A percentile compares a stretch with the other conserved stretches of the same genome.
Evolutionary conservation across 1,284 basidiomycete genomes (phyloP).

Genomic region (Hypsizygus ulmarius): DNA sequence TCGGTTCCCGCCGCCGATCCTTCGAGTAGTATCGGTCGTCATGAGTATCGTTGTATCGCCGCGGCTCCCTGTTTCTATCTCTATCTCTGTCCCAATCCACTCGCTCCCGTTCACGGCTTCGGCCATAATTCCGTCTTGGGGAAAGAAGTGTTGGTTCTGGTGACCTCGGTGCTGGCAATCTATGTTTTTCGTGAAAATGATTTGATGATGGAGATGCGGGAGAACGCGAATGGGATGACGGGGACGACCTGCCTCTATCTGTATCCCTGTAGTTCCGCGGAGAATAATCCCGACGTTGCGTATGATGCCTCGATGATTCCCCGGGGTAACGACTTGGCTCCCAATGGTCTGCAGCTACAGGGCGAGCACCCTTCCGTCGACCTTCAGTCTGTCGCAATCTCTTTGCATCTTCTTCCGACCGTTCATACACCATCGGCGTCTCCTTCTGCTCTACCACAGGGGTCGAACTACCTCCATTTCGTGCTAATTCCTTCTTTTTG

Average conservation of each 20-base stretch:
- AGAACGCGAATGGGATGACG: slow-evolving; percentile 32
- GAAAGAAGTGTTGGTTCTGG: slow-evolving; percentile 37
- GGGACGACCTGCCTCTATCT: slow-evolving; percentile 30
- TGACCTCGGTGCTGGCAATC: slow-evolving; percentile 41
- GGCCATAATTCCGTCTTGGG: slow-evolving; percentile 23
- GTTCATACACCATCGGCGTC: slow-evolving; percentile 39
- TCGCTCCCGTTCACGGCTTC: slow-evolving; percentile 25
- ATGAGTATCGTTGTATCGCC: slow-evolving; percentile 23
- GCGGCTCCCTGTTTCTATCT: too few species aligned
- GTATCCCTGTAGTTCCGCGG: slow-evolving; percentile 28
- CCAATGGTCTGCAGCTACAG: slow-evolving; percentile 29
- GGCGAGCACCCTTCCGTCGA: slow-evolving; percentile 13
- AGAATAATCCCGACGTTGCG: slow-evolving; percentile 17
- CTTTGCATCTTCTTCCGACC: slow-evolving; percentile 42
- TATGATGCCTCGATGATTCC: slow-evolving; percentile 21
- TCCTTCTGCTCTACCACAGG: slow-evolving; percentile 15
- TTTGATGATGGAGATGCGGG: slow-evolving; percentile 34
- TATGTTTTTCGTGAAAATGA: slow-evolving; percentile 36
- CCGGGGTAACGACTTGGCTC: slow-evolving; percentile 27
- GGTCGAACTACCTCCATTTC: slow-evolving; percentile 12
- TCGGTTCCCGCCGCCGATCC: slow-evolving; percentile 2
- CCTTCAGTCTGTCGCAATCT: slow-evolving; percentile 34
- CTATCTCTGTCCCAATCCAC: slow-evolving; percentile 24
- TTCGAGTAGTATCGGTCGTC: slow-evolving; percentile 22
- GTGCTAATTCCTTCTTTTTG: slow-evolving; percentile 50